Evolutionary conservation across 495 filamentous ascomycete genomes (phyloP), one percentile per base, ranked within the genome.

Genomic region (Geoglossum glabrum): DNA sequence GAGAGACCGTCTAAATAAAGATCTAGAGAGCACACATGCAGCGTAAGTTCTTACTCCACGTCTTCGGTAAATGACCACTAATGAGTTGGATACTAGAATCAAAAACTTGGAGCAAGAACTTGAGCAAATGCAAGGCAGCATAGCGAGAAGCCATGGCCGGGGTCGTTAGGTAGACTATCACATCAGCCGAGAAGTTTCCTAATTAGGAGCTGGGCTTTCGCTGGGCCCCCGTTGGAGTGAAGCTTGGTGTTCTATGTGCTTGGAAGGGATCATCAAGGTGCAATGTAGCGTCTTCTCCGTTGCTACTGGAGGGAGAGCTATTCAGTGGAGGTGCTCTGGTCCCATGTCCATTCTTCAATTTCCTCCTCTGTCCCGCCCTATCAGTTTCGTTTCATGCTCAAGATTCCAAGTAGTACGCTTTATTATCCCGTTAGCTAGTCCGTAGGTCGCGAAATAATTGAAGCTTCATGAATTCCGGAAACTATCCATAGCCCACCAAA

Each of bases 1-100:
- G 79, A 81, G 92, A 66, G 92, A 98, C 71, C 85, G 92, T 64
- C 79, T 98, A 72, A 98, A 98, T 79, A 98, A 98, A 79, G 92
- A 98, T 68, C 77, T 98, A 67, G 92, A 98, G 76, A 84, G 82
- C 69, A 96, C 90, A 50, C 92, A 98, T 63, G 92, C 93, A 69
- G 84, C 87, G 79, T 83, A 81, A 64, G 79, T 75, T 60, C 43
- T 27, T 21, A 34, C 23, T 33, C 23, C 25, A 1, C 33, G 4
- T 59, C 33, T 8, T 28, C 0, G 59, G 1, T 27, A 17, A 10
- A 5, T 19, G 21, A 27, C 54, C 38, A 1, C 61, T 11, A 21
- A 63, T 75, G 46, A 75, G 64, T 26, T 34, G 15, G 17, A 33
- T 11, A 34, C 61, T 61, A 81, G 81, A 56, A 98, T 98, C 81